Base-by-base conservation (phyloP, 1,284 basidiomycete genomes). In the Cystobasidium pallidum region DNA sequence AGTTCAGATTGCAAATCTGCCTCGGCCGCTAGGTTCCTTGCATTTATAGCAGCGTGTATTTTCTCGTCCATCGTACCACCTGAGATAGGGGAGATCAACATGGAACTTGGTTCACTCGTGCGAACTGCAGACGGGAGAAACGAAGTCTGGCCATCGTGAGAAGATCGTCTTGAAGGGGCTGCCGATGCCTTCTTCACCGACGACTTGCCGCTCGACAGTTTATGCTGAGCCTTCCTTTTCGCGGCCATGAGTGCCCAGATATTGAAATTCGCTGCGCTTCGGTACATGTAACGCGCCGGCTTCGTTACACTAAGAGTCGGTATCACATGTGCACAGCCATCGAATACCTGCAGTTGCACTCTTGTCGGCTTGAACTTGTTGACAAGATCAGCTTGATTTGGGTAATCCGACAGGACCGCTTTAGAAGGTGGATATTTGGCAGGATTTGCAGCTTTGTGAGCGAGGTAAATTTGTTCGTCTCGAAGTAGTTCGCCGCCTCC, bases 371-470 rank as follows among this genome's bases (percentile, higher is more conserved):
- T 77, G 63, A 81, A 81, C 70, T 82, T 81, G 76, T 78, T 76
- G 2, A 82, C 76, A 17, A 80, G 74, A 3, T 78, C 77, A 2
- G 77, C 78, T 71, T 81, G 81, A 24, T 80, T 78, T 4, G 82
- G 81, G 63, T 81, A 83, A 57, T 80, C 78, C 2, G 78, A 74
- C 17, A 84, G 78, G 0, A 82, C 80, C 2, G 75, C 74, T 0
- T 79, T 71, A 0, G 79, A 76, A 0, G 83, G 81, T 0, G 80
- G 81, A 64, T 83, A 84, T 39, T 75, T 75, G 0, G 78, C 74
- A 0, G 84, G 84, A 11, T 81, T 76, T 3, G 84, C 83, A 0
- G 83, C 83, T 61, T 83, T 83, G 76, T 84, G 82, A 1, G 84
- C 84, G 7, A 84, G 73, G 71, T 81, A 84, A 62, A 82, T 80